These are phyloP conservation scores for Phytopythium helicoides DNA, from an alignment of 352 stramenopile species.

Conservation along the genomic window DNA sequence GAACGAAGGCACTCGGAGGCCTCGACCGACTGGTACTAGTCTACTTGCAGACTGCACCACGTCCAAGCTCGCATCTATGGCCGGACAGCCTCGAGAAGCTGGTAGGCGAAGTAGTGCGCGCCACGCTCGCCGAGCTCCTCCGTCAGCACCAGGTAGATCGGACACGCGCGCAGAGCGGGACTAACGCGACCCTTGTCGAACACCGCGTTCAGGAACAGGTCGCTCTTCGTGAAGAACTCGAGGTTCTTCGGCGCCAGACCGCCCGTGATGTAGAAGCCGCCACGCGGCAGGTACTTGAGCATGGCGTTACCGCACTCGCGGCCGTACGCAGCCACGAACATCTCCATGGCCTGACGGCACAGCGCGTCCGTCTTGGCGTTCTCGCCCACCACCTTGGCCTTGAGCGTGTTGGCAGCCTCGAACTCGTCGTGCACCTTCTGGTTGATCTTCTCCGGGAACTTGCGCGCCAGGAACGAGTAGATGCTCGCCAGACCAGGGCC, in stretches of 20 bases:
- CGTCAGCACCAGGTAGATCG: conserved; percentile 81
- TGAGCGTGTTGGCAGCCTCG: conserved; percentile 49
- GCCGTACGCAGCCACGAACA: conserved; percentile 95
- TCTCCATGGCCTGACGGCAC: conserved; percentile 90
- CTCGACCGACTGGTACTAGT: neutral
- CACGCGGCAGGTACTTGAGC: conserved; percentile 95
- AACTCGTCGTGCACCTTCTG: conserved; percentile 72
- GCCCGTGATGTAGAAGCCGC: conserved; percentile 96
- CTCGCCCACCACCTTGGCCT: conserved; percentile 83
- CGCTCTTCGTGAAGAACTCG: conserved; percentile 84
- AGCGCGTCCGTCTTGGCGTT: conserved; percentile 83
- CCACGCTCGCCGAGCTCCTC: conserved; percentile 85
- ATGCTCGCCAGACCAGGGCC: conserved; percentile 94
- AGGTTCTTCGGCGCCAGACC: conserved; percentile 97
- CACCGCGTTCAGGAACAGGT: conserved; percentile 68
- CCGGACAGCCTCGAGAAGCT: conserved; percentile 28
- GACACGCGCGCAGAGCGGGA: conserved; percentile 53
- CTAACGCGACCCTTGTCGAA: conserved; percentile 86
- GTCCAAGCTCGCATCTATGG: neutral
- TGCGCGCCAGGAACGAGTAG: conserved; percentile 94
- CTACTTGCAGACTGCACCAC: neutral
- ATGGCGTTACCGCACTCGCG: conserved; percentile 92
- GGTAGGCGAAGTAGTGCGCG: conserved; percentile 80
- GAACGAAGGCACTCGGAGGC: too few relatives aligned
- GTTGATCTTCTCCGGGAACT: conserved; percentile 89